A percentile compares a stretch with the other conserved stretches of the same genome.
Conservation (phyloP, 352 stramenopile species). For the Pythium plurisporium region DNA sequence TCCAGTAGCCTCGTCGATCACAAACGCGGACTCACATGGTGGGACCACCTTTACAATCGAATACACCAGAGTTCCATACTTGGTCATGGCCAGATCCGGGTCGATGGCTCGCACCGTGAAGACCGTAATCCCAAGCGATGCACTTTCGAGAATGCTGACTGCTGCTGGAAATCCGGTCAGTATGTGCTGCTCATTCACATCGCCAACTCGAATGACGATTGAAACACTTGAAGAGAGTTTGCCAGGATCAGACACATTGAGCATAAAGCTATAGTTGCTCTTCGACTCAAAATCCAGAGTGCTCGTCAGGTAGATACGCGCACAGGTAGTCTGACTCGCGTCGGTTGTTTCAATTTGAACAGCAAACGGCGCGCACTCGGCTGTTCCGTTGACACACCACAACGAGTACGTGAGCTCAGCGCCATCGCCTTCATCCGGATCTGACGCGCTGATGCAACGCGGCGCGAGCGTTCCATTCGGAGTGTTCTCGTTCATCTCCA, state of each 20-base stretch:
- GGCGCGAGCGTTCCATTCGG: constrained; percentile 5
- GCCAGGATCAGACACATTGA: constrained; percentile 28
- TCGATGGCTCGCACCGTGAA: constrained; percentile 30
- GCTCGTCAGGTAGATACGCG: constrained; percentile 29
- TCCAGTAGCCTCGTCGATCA: constrained; percentile 27
- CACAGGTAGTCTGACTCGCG: constrained; percentile 32
- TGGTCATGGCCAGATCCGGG: constrained; percentile 29
- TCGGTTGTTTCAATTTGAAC: constrained; percentile 35
- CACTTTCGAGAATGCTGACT: constrained; percentile 33
- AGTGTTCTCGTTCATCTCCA: constrained; percentile 40
- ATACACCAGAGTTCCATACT: constrained; percentile 36
- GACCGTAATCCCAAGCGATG: constrained; percentile 19
- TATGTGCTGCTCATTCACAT: constrained; percentile 50
- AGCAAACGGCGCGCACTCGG: constrained; percentile 35
- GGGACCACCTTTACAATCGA: constrained; percentile 29
- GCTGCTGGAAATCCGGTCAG: constrained; percentile 27
- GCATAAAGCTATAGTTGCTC: constrained; percentile 31
- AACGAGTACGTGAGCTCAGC: constrained; percentile 36
- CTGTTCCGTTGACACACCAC: constrained; percentile 21
- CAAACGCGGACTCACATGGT: constrained; percentile 4
- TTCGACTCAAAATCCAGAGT: constrained; percentile 42
- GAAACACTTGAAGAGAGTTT: constrained; percentile 19
- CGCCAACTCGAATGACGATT: constrained; percentile 35
- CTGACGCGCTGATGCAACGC: constrained; percentile 36
- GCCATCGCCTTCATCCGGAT: constrained; percentile 41